Percentiles rank a stretch among this genome's conserved stretches.
Conservation (phyloP, 352 stramenopile genomes). For the Stramenopiles sp. region DNA sequence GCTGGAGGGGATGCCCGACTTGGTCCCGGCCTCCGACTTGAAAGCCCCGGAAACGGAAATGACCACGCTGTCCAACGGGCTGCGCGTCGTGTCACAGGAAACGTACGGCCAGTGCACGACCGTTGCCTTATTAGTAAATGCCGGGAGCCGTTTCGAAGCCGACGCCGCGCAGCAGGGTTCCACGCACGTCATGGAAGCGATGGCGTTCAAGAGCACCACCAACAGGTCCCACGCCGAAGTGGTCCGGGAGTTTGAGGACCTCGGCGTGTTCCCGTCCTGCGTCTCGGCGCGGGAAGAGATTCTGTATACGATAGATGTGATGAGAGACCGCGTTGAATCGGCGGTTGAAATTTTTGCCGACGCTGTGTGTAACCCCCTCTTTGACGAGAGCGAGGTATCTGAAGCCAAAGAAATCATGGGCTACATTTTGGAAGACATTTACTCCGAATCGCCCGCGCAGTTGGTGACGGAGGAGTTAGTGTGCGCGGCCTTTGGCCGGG, state of each 20-base stretch:
- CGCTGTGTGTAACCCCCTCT: slow-evolving; percentile 48
- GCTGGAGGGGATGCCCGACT: slow-evolving; percentile 32
- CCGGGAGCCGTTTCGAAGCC: slow-evolving; percentile 57
- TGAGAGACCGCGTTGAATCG: slow-evolving; percentile 72
- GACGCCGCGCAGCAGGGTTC: slow-evolving; percentile 36
- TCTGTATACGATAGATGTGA: slow-evolving; percentile 84
- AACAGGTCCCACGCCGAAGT: slow-evolving; percentile 53
- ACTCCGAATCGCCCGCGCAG: slow-evolving; percentile 55
- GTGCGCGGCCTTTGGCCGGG: slow-evolving; percentile 44
- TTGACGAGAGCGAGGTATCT: slow-evolving; percentile 61
- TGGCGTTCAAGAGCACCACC: slow-evolving; percentile 80
- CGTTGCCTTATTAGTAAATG: slow-evolving; percentile 74
- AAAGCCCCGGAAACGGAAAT: slow-evolving; percentile 64
- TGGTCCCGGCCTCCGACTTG: slow-evolving; percentile 55
- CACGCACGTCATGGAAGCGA: slow-evolving; percentile 76
- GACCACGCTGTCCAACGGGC: slow-evolving; percentile 69
- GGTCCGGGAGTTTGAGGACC: slow-evolving; percentile 67
- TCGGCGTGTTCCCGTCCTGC: slow-evolving; percentile 68
- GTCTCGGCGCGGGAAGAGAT: slow-evolving; percentile 79
- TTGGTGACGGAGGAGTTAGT: slow-evolving; percentile 37
- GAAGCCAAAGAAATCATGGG: slow-evolving; percentile 72
- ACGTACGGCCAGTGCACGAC: slow-evolving; percentile 82
- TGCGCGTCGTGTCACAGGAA: slow-evolving; percentile 86
- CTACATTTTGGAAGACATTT: slow-evolving; percentile 76
- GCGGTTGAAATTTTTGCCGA: slow-evolving; percentile 70